phyloP scores from a whole-genome alignment of 2,329 filamentous ascomycete genomes.

The Nemania sp. region DNA sequence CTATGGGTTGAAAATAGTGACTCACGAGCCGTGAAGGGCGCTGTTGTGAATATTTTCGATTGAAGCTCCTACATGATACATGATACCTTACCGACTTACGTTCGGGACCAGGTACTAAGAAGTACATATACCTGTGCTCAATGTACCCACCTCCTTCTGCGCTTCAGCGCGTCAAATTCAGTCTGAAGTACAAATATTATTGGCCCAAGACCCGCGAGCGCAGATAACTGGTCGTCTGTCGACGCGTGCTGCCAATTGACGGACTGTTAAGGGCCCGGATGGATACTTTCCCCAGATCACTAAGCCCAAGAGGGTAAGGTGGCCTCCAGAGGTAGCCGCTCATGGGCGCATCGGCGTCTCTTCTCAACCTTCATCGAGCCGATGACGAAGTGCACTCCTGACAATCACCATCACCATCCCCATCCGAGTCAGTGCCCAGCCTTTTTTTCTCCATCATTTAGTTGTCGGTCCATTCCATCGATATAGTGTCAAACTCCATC shows the following conservation, averaged over 20 bases:
- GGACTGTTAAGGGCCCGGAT: not conserved
- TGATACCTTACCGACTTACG: no score
- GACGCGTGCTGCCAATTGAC: not conserved
- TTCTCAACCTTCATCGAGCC: not conserved
- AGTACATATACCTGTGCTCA: no score
- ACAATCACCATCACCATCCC: no score
- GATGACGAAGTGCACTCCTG: constrained; percentile 28
- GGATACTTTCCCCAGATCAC: constrained; percentile 17
- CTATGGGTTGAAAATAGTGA: no score
- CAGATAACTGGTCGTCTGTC: no score
- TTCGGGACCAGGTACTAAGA: no score
- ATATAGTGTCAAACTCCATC: constrained; percentile 1
- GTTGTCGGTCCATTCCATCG: not conserved
- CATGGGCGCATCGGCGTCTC: not conserved
- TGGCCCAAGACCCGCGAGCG: no score
- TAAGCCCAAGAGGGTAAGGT: constrained; percentile 8
- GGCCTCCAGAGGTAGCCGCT: not conserved
- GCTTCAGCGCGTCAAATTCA: no score
- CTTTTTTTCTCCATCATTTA: not conserved
- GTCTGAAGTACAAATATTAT: not conserved
- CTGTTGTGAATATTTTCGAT: no score
- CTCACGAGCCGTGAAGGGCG: no score
- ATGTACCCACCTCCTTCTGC: no score
- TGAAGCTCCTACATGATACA: no score
- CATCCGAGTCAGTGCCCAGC: constrained; percentile 4